phyloP scores from a whole-genome alignment of 78 protist genomes.

The Cyanophora paradoxa region DNA sequence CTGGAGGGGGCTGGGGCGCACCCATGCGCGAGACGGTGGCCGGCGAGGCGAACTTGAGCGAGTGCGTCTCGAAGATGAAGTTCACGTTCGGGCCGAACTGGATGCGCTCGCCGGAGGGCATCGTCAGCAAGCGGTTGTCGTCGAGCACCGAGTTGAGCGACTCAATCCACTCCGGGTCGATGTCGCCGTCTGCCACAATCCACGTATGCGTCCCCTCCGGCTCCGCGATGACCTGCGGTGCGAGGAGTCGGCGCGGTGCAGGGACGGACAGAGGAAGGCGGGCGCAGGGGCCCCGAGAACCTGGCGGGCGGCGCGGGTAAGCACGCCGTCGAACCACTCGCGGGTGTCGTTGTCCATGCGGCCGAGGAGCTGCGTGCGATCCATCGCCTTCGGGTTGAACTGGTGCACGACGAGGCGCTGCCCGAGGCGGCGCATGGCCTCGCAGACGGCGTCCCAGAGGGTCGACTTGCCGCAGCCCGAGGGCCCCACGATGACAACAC shows the following conservation, averaged over 20 bases:
- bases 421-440: conserved; percentile 34
- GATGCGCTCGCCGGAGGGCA: conserved; percentile 85
- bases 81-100: conserved; percentile 76
- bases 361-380: conserved; percentile 70
- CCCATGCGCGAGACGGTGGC: conserved; percentile 72
- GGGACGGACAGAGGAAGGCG: too few relatives aligned
- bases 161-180: conserved; percentile 86
- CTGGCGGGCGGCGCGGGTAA: conserved; percentile 49
- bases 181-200: conserved; percentile 80
- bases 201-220: conserved; percentile 44
- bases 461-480: conserved; percentile 77
- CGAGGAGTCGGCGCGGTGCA: too few relatives aligned
- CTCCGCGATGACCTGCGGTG: conserved; percentile 49
- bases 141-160: conserved; percentile 81
- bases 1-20: too few relatives aligned
- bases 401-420: conserved; percentile 20
- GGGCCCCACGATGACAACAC: conserved; percentile 81
- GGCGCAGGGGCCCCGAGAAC: too few relatives aligned
- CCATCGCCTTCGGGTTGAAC: conserved; percentile 86
- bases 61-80: conserved; percentile 79
- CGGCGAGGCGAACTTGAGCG: conserved; percentile 78
- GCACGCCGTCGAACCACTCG: conserved; percentile 83
- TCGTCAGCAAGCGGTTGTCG: conserved; percentile 77
- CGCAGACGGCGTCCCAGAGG: conserved; percentile 46
- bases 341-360: conserved; percentile 76